Evolutionary conservation across 2,329 filamentous ascomycete genomes (phyloP).

Genomic region (Alternaria ventricosa): DNA sequence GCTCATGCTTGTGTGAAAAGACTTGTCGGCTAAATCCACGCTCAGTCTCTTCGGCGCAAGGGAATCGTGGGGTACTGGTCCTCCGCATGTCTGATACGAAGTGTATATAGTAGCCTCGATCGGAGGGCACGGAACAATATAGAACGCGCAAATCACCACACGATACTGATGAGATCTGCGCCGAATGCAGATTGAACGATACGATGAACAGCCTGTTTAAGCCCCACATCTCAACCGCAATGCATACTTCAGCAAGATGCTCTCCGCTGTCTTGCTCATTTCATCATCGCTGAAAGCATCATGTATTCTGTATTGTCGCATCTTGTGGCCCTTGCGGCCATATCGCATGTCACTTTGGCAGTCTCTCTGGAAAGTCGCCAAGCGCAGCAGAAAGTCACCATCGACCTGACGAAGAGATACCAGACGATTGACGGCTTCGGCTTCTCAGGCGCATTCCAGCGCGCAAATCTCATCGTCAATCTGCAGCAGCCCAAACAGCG

Average conservation of each 20-base stretch:
- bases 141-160: neutral
- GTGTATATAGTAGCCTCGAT: neutral
- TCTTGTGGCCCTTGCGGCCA: conserved; percentile 20
- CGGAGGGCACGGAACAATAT: neutral
- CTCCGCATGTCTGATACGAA: neutral
- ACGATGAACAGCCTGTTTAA: neutral
- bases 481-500: conserved; percentile 50
- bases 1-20: too few species aligned
- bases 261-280: fast-evolving
- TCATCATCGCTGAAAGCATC: neutral
- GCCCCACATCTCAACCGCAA: neutral
- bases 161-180: neutral
- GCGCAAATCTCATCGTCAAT: conserved; percentile 54
- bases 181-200: neutral
- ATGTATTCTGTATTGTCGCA: conserved; percentile 15
- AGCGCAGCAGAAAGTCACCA: conserved; percentile 42
- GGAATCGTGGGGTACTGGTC: neutral
- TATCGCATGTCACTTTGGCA: conserved; percentile 13
- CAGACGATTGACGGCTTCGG: conserved; percentile 58
- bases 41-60: neutral
- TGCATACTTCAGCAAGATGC: neutral
- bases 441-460: conserved; percentile 55
- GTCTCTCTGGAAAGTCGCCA: conserved; percentile 23
- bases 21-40: neutral
- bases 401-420: conserved; percentile 52